A percentile compares a stretch with the other conserved stretches of the same genome.
Evolutionary conservation across 371 early-diverging fungal genomes (phyloP).

Genomic region (Modicella reniformis): DNA sequence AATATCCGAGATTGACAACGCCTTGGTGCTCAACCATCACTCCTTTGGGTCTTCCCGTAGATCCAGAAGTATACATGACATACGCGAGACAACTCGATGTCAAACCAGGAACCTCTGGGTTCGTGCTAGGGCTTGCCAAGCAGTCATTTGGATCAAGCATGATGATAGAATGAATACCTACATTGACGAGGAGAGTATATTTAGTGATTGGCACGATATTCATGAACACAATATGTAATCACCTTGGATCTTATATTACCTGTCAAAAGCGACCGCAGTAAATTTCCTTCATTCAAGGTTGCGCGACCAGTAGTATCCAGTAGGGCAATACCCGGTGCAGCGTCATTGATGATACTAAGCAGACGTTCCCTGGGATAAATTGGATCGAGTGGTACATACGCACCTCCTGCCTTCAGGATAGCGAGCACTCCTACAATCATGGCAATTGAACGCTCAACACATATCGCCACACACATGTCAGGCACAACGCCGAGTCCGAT

Average conservation of each 20-base stretch:
- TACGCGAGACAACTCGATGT: conserved; percentile 11
- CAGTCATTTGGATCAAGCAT: not conserved
- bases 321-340: not conserved
- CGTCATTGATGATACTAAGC: not conserved
- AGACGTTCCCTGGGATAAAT: not conserved
- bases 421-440: conserved; percentile 10
- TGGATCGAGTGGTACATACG: conserved; percentile 25
- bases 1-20: not conserved
- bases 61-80: conserved; percentile 48
- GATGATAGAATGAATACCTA: not conserved
- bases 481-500: conserved; percentile 12
- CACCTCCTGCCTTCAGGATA: conserved; percentile 18
- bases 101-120: not conserved
- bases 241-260: not conserved
- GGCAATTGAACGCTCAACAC: conserved; percentile 6
- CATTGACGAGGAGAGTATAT: no score
- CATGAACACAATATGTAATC: no score
- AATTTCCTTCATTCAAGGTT: no score
- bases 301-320: not conserved
- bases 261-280: no score
- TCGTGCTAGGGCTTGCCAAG: not conserved
- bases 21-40: conserved; percentile 25
- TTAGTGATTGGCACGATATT: no score
- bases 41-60: conserved; percentile 21
- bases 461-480: conserved; percentile 10